Percentiles rank a stretch among this genome's conserved stretches.
Conservation (phyloP, 1,139 yeast species). For the Kodamaea arcana region DNA sequence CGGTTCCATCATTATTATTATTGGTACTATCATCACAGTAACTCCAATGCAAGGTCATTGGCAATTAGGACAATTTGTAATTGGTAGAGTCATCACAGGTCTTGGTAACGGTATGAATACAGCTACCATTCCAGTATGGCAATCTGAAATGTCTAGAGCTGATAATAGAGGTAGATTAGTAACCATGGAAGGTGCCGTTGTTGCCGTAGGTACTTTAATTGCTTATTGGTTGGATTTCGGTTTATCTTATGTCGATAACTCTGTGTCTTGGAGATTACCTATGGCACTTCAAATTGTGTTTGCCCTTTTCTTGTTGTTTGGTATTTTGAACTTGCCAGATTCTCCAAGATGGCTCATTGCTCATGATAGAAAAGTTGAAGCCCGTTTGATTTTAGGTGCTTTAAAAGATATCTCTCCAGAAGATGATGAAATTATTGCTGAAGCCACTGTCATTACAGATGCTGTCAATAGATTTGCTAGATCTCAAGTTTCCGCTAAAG, state of each 20-base stretch:
- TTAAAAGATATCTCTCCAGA: slow-evolving; percentile 33
- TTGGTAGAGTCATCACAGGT: slow-evolving; percentile 78
- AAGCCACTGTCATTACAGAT: slow-evolving; percentile 37
- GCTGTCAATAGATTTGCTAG: slow-evolving; percentile 39
- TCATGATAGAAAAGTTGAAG: slow-evolving; percentile 48
- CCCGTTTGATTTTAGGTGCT: slow-evolving; percentile 38
- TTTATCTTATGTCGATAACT: slow-evolving; percentile 48
- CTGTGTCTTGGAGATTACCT: slow-evolving; percentile 42
- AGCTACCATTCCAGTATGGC: slow-evolving; percentile 79
- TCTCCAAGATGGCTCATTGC: slow-evolving; percentile 74
- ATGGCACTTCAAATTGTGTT: slow-evolving; percentile 39
- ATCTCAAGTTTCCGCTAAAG: slow-evolving; percentile 40
- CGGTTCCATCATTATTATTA: slow-evolving; percentile 56
- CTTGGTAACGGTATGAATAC: slow-evolving; percentile 76
- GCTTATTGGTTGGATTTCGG: slow-evolving; percentile 83
- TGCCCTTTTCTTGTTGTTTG: slow-evolving; percentile 32
- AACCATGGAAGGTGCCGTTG: slow-evolving; percentile 64
- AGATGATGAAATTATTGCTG: slow-evolving; percentile 46
- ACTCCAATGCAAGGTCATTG: slow-evolving; percentile 48
- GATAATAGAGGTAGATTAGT: slow-evolving; percentile 71
- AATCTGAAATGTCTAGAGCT: slow-evolving; percentile 72
- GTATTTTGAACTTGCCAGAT: slow-evolving; percentile 50
- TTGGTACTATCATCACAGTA: slow-evolving; percentile 65
- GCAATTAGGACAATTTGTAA: slow-evolving; percentile 61
- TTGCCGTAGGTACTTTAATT: slow-evolving; percentile 66